Evolutionary conservation across 192 early-diverging fungal species (phyloP).

Genomic region (Radiomyces spectabilis): DNA sequence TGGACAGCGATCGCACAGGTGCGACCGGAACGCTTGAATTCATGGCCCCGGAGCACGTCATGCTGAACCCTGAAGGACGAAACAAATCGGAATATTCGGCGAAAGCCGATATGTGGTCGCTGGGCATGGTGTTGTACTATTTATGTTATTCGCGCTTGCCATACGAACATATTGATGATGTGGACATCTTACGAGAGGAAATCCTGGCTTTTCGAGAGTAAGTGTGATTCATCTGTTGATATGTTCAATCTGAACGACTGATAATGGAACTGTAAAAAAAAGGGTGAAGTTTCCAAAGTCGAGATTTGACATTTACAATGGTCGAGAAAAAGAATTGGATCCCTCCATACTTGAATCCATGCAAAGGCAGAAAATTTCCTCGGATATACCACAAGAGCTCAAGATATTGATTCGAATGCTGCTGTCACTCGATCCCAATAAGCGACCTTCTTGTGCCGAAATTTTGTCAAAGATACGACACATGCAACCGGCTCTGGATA

Average conservation of each 20-base stretch:
- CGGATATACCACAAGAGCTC: slow-evolving; percentile 48
- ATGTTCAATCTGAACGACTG: too few species aligned
- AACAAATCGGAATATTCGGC: slow-evolving; percentile 74
- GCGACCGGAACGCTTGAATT: slow-evolving; percentile 94
- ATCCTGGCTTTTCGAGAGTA: slow-evolving; percentile 61
- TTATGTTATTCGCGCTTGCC: slow-evolving; percentile 83
- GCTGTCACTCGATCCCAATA: slow-evolving; percentile 43
- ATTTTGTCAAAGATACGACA: slow-evolving; percentile 34
- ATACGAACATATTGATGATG: slow-evolving; percentile 79
- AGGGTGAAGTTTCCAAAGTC: slow-evolving; percentile 32
- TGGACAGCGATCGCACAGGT: slow-evolving; percentile 69
- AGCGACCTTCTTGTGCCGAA: slow-evolving; percentile 54
- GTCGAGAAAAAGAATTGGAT: neutral
- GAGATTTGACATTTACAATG: slow-evolving; percentile 3
- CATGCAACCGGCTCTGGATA: neutral
- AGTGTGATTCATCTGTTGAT: too few species aligned
- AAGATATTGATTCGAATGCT: slow-evolving; percentile 48
- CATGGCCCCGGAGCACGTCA: slow-evolving; percentile 77
- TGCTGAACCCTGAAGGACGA: slow-evolving; percentile 39
- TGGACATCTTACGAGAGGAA: slow-evolving; percentile 76
- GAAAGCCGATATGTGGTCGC: slow-evolving; percentile 91
- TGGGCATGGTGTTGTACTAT: slow-evolving; percentile 92
- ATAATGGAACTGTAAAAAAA: too few species aligned
- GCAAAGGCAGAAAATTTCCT: neutral
- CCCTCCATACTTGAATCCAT: neutral